A percentile compares a stretch with the other conserved stretches of the same genome.
Conservation (phyloP, 306 rosid genomes). For the Erythrophleum fordii region DNA sequence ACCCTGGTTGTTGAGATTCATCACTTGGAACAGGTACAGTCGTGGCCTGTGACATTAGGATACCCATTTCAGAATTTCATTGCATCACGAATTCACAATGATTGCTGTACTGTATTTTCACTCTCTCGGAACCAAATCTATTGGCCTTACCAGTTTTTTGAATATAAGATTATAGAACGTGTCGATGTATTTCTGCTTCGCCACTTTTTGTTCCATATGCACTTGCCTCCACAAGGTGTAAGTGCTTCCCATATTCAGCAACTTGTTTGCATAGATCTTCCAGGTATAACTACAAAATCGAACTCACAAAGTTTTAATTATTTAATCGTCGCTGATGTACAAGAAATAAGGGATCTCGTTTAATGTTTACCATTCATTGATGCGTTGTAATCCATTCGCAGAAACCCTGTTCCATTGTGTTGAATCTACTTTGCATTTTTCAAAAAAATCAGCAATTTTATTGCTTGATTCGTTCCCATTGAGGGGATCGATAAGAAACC, state of each 20-base stretch:
- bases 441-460: constrained; percentile 84
- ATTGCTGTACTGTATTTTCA: not conserved
- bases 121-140: not conserved
- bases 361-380: constrained; percentile 69
- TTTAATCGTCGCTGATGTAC: not conserved
- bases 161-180: constrained; percentile 73
- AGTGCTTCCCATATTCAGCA: constrained; percentile 74
- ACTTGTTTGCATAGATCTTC: constrained; percentile 85
- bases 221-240: constrained; percentile 76
- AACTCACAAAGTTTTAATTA: constrained; percentile 1
- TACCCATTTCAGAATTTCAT: constrained; percentile 6
- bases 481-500: constrained; percentile 85
- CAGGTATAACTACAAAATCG: constrained; percentile 74
- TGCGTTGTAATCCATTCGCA: constrained; percentile 65
- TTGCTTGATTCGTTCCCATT: constrained; percentile 72
- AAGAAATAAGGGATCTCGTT: constrained; percentile 21
- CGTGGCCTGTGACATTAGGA: constrained; percentile 58
- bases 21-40: constrained; percentile 57
- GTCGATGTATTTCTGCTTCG: constrained; percentile 78
- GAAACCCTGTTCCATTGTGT: constrained; percentile 65
- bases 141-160: constrained; percentile 63
- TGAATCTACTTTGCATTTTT: constrained; percentile 61
- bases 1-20: constrained; percentile 45
- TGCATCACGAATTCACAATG: not conserved
- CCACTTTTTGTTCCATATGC: constrained; percentile 70